Conservation (phyloP, 306 rosid genomes). For the Quercus robur region DNA sequence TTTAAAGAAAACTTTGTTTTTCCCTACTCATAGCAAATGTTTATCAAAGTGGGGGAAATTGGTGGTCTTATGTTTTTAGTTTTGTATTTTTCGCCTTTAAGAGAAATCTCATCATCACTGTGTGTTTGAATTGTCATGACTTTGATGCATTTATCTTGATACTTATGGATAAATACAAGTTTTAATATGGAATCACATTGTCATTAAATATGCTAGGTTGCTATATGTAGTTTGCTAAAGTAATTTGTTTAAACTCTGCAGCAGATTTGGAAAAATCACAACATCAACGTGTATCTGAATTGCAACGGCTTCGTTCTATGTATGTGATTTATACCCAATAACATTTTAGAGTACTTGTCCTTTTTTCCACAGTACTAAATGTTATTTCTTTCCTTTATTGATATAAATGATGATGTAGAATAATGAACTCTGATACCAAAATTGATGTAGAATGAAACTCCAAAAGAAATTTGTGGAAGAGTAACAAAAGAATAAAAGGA, state of each 20-base stretch:
- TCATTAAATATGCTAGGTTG: not conserved
- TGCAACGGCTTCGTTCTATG: conserved; percentile 92
- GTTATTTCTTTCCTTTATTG: too few relatives aligned
- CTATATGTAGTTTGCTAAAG: not conserved
- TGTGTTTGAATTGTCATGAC: not conserved
- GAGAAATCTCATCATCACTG: not conserved
- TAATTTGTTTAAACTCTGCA: conserved; percentile 27
- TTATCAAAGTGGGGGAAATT: too few relatives aligned
- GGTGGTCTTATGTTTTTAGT: too few relatives aligned
- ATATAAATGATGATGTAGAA: too few relatives aligned
- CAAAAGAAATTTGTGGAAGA: too few relatives aligned
- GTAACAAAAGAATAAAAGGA: too few relatives aligned
- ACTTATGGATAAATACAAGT: not conserved
- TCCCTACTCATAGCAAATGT: too few relatives aligned
- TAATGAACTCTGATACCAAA: too few relatives aligned
- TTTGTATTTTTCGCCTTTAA: too few relatives aligned
- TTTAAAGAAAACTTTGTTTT: too few relatives aligned
- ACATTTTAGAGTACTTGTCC: conserved; percentile 10
- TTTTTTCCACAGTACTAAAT: not conserved
- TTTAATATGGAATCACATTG: not conserved
- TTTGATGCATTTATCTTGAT: not conserved
- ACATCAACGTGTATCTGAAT: conserved; percentile 90
- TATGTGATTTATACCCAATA: conserved; percentile 36
- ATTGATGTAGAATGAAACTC: too few relatives aligned
- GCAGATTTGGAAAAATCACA: conserved; percentile 95